A percentile compares a stretch with the other conserved stretches of the same genome.
phyloP scores from a whole-genome alignment of 768 basidiomycete genomes.

The Tylopilus vinaceipallidus region DNA sequence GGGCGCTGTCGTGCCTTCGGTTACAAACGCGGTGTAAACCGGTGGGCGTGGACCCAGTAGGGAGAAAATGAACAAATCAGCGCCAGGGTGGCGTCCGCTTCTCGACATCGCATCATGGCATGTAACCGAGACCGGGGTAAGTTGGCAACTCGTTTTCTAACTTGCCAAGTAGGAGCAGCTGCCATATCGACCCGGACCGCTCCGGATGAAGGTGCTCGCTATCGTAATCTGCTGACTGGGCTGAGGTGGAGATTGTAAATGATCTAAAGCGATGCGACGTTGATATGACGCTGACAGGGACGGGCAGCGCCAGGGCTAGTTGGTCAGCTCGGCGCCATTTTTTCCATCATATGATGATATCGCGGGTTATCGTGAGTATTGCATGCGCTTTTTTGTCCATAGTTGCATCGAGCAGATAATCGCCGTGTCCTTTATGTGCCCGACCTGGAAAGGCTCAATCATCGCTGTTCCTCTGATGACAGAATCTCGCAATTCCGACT shows the following conservation, averaged over 20 bases:
- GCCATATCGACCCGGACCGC: too few species aligned
- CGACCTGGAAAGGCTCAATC: neutral
- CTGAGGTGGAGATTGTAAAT: neutral
- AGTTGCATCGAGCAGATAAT: neutral
- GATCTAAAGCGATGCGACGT: too few species aligned
- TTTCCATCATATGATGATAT: neutral
- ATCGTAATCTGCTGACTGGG: too few species aligned
- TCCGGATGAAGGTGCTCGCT: too few species aligned
- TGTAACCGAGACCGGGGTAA: neutral
- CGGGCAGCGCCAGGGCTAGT: neutral
- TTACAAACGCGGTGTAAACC: neutral
- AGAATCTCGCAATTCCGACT: neutral
- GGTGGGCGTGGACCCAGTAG: neutral
- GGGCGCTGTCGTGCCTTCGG: neutral
- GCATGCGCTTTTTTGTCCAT: constrained; percentile 9
- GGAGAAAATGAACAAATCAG: too few species aligned
- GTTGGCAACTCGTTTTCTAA: too few species aligned
- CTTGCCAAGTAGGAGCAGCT: too few species aligned
- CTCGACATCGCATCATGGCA: neutral
- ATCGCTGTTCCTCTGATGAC: neutral
- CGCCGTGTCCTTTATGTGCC: constrained; percentile 15
- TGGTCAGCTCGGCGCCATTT: neutral
- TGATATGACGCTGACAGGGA: neutral
- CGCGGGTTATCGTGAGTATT: constrained; percentile 16
- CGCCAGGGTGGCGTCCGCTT: neutral